Conservation (phyloP, 805 yeast species). For the Cyberlindnera suaveolens region DNA sequence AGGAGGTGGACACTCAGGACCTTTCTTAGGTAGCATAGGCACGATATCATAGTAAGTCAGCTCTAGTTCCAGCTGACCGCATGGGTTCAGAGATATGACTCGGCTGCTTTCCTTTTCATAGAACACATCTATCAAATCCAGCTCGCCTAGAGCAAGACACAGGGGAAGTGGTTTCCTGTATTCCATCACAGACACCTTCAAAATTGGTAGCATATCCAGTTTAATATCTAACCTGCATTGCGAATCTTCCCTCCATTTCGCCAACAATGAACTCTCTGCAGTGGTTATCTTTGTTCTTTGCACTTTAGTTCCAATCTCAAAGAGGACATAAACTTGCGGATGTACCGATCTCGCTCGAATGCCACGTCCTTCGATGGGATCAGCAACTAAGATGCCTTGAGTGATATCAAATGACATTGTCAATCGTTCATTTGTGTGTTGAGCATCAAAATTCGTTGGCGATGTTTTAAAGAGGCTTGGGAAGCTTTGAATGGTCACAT, state of each 20-base stretch:
- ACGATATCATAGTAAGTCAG: conserved; percentile 20
- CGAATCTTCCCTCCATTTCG: conserved; percentile 20
- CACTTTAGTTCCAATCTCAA: conserved; percentile 16
- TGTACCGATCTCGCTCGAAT: not conserved
- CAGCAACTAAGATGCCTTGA: conserved; percentile 20
- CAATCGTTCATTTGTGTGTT: not conserved
- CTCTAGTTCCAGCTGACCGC: conserved; percentile 17
- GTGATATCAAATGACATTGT: conserved; percentile 8
- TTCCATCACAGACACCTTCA: conserved; percentile 17
- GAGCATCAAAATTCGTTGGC: too few species aligned
- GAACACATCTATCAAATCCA: conserved; percentile 13
- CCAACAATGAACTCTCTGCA: not conserved
- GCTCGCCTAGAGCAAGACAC: conserved; percentile 13
- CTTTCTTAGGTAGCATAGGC: conserved; percentile 18
- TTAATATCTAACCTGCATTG: conserved; percentile 20
- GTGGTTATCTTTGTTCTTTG: conserved; percentile 10
- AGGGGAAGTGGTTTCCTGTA: conserved; percentile 5
- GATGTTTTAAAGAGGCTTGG: too few species aligned
- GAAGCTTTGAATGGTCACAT: too few species aligned
- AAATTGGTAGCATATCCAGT: conserved; percentile 8
- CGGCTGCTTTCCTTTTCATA: conserved; percentile 10
- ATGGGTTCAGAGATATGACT: conserved; percentile 10
- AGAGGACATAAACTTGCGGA: conserved; percentile 14
- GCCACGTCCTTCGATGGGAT: conserved; percentile 20
- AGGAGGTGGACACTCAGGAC: not conserved